Percentiles rank a stretch among this genome's conserved stretches.
Evolutionary conservation across 2,329 filamentous ascomycete species (phyloP).

Genomic region (Fusarium sp.): DNA sequence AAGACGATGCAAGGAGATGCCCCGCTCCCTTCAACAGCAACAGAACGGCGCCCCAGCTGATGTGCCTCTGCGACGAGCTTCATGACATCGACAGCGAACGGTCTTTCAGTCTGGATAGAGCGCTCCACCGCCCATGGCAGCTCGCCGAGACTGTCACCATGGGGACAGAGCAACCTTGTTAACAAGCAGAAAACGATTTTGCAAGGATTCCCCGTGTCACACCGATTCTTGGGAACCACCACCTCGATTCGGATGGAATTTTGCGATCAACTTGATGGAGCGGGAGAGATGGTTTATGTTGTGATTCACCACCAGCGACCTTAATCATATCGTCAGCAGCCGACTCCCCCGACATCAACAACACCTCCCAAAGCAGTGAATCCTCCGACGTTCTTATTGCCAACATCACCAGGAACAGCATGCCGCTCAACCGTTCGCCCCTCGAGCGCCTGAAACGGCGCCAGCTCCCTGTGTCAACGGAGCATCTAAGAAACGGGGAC

Average conservation of each 20-base stretch:
- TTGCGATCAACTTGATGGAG: not conserved
- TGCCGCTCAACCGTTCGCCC: accelerated
- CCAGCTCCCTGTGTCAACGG: too few relatives aligned
- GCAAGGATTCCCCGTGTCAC: accelerated
- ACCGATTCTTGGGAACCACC: accelerated
- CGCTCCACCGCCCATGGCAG: not conserved
- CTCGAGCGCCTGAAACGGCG: not conserved
- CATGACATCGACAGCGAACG: not conserved
- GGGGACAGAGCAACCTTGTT: accelerated
- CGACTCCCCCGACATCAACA: not conserved
- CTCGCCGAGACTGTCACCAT: accelerated
- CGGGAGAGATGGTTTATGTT: accelerated
- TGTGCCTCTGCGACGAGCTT: accelerated
- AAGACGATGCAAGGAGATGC: accelerated
- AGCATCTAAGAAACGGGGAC: too few relatives aligned
- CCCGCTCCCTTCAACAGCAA: not conserved
- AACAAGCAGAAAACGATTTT: not conserved
- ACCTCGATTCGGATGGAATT: not conserved
- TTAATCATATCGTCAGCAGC: not conserved
- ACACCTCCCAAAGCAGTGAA: not conserved
- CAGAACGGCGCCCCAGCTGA: accelerated
- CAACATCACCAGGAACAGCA: not conserved
- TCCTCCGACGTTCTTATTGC: accelerated
- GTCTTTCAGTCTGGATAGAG: not conserved
- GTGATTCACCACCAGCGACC: too few relatives aligned